Conservation (phyloP, 768 basidiomycete genomes). For the Coprinellus micaceus region DNA sequence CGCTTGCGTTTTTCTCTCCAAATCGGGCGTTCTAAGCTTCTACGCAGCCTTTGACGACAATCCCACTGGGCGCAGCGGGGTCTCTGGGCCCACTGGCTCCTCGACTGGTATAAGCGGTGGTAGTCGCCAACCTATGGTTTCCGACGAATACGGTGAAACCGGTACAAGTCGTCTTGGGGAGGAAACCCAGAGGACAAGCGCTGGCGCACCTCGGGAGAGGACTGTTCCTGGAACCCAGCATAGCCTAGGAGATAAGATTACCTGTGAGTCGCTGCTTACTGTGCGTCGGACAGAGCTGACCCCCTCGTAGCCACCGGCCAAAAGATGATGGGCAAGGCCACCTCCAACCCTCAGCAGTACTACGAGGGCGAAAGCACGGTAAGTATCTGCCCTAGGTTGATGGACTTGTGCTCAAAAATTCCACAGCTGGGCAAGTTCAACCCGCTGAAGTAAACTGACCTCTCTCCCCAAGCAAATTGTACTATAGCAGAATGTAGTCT, state of each 20-base stretch:
- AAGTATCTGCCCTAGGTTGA: background rate
- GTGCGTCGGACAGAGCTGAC: background rate
- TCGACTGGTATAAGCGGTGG: background rate
- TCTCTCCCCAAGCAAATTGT: too few species aligned
- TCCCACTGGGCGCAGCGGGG: background rate
- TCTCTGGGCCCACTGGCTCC: background rate
- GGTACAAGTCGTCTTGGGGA: background rate
- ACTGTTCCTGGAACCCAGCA: background rate
- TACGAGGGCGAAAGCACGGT: background rate
- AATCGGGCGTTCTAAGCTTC: background rate
- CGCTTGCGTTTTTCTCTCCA: background rate
- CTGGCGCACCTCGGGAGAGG: background rate
- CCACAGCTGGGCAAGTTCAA: too few species aligned
- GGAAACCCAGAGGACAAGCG: background rate
- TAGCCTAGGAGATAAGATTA: background rate
- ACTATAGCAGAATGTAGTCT: background rate
- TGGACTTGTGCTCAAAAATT: background rate
- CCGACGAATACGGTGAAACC: slow-evolving; percentile 4
- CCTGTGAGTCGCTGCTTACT: background rate
- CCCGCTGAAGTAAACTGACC: too few species aligned
- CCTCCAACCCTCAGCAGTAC: slow-evolving; percentile 1
- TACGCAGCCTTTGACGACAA: background rate
- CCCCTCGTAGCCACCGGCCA: background rate
- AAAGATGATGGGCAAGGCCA: background rate
- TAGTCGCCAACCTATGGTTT: background rate